Percentiles rank a stretch among this genome's conserved stretches.
Evolutionary conservation across 371 early-diverging fungal species (phyloP).

Genomic region (Quaeritorhiza haematococci): DNA sequence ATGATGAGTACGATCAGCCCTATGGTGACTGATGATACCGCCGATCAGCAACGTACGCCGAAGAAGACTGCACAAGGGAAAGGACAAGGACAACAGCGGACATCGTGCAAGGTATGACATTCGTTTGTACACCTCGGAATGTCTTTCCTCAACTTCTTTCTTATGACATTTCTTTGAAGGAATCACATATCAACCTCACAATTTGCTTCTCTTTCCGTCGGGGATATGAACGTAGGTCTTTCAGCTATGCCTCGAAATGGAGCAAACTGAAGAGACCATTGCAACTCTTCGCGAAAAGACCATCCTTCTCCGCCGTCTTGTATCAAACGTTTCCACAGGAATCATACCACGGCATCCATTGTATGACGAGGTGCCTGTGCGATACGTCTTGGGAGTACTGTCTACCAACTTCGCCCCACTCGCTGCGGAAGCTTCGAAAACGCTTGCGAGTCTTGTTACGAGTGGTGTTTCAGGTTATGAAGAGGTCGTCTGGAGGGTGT

Average conservation of each 20-base stretch:
- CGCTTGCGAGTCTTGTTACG: conserved; percentile 49
- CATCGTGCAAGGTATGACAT: neutral
- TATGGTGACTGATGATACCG: neutral
- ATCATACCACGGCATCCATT: conserved; percentile 50
- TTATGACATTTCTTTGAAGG: neutral
- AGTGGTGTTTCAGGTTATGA: too few species aligned
- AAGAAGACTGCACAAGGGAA: too few species aligned
- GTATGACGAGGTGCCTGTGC: conserved; percentile 58
- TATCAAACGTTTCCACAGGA: conserved; percentile 44
- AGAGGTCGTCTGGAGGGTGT: conserved; percentile 13
- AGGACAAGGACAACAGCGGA: too few species aligned
- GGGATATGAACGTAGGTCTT: conserved; percentile 35
- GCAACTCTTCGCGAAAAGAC: conserved; percentile 74
- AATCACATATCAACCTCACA: neutral
- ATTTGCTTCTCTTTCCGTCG: neutral
- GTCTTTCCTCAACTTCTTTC: neutral
- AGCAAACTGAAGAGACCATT: conserved; percentile 55
- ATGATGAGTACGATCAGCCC: neutral
- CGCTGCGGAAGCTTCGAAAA: conserved; percentile 72
- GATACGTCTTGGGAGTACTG: conserved; percentile 59
- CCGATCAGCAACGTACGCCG: too few species aligned
- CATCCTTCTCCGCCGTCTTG: conserved; percentile 64
- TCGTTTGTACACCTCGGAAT: neutral
- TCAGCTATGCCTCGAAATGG: conserved; percentile 53
- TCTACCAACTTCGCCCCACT: conserved; percentile 74